Percentiles rank a stretch among this genome's conserved stretches.
phyloP scores from a whole-genome alignment of 192 early-diverging fungal species.

The Podila horticola region DNA sequence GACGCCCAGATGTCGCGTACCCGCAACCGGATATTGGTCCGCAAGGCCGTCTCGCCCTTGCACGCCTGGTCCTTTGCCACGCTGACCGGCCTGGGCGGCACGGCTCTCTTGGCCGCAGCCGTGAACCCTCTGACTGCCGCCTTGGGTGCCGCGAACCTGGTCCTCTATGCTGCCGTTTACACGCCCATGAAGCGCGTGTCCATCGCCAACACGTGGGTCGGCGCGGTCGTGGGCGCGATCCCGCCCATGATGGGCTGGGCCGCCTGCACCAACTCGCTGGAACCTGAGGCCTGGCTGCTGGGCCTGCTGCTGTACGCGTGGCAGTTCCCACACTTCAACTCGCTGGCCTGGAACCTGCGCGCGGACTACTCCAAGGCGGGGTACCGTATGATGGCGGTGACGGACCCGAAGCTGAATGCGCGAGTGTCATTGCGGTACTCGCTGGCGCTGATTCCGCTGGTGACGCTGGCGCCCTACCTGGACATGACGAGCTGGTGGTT shows the following conservation, averaged over 20 bases:
- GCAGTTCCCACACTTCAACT: constrained; percentile 99
- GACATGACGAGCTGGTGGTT: constrained; percentile 86
- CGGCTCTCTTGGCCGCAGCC: constrained; percentile 68
- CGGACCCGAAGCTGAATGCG: constrained; percentile 87
- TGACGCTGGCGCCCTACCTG: constrained; percentile 65
- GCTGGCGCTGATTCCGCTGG: constrained; percentile 78
- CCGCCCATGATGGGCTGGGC: constrained; percentile 99
- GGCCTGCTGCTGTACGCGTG: constrained; percentile 90
- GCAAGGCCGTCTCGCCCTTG: constrained; percentile 76
- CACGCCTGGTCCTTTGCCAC: constrained; percentile 84
- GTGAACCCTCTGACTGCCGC: constrained; percentile 90
- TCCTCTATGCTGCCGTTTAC: constrained; percentile 91
- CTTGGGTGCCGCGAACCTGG: constrained; percentile 85
- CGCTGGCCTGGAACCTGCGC: constrained; percentile 89
- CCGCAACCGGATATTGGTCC: constrained; percentile 85
- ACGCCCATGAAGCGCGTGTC: constrained; percentile 94
- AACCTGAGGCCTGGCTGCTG: constrained; percentile 83
- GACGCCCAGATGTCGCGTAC: constrained; percentile 98
- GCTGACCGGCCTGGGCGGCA: constrained; percentile 73
- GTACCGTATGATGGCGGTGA: constrained; percentile 95
- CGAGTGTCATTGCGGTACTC: constrained; percentile 89
- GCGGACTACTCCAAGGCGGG: constrained; percentile 97
- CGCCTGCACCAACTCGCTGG: constrained; percentile 80
- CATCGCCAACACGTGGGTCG: constrained; percentile 97
- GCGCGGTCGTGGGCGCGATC: constrained; percentile 94